These are phyloP conservation scores for Diaporthe ilicicola DNA, from an alignment of 2,329 filamentous ascomycete species.

Conservation along the genomic window DNA sequence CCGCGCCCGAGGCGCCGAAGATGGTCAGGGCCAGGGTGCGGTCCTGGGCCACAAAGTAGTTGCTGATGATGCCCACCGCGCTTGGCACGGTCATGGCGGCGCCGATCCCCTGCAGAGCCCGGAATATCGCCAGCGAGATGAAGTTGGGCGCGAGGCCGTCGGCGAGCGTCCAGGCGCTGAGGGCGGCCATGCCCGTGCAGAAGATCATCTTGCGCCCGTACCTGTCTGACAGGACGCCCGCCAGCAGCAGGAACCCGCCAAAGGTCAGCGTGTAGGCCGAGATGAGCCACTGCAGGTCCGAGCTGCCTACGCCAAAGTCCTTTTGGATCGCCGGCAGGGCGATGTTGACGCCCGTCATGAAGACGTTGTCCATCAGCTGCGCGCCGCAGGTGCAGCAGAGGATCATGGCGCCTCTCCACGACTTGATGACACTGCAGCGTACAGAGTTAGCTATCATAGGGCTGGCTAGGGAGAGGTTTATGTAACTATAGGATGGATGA, in stretches of 20 bases:
- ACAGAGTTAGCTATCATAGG: too few species aligned
- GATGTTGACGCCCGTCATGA: slow-evolving; percentile 53
- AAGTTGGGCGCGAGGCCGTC: slow-evolving; percentile 51
- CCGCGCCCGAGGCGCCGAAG: slow-evolving; percentile 48
- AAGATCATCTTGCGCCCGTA: slow-evolving; percentile 49
- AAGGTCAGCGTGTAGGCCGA: slow-evolving; percentile 51
- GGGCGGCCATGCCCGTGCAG: slow-evolving; percentile 46
- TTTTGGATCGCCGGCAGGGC: slow-evolving; percentile 50
- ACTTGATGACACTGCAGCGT: slow-evolving; percentile 38
- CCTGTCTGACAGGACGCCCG: slow-evolving; percentile 47
- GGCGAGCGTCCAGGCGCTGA: slow-evolving; percentile 45
- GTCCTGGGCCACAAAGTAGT: slow-evolving; percentile 48
- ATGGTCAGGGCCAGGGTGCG: slow-evolving; percentile 49
- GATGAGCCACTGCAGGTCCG: slow-evolving; percentile 50
- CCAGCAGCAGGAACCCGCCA: slow-evolving; percentile 45
- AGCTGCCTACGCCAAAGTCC: slow-evolving; percentile 36
- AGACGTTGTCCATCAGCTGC: slow-evolving; percentile 53
- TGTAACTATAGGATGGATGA: too few species aligned
- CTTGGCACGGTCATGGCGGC: slow-evolving; percentile 56
- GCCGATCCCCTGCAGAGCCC: slow-evolving; percentile 56
- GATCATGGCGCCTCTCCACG: slow-evolving; percentile 49
- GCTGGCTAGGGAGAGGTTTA: too few species aligned
- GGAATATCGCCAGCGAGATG: slow-evolving; percentile 50
- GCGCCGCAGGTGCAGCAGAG: slow-evolving; percentile 51
- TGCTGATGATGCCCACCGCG: slow-evolving; percentile 53